These are phyloP conservation scores for Penicillium simplicissimum DNA, from an alignment of 495 filamentous ascomycete genomes.

Conservation along the genomic window DNA sequence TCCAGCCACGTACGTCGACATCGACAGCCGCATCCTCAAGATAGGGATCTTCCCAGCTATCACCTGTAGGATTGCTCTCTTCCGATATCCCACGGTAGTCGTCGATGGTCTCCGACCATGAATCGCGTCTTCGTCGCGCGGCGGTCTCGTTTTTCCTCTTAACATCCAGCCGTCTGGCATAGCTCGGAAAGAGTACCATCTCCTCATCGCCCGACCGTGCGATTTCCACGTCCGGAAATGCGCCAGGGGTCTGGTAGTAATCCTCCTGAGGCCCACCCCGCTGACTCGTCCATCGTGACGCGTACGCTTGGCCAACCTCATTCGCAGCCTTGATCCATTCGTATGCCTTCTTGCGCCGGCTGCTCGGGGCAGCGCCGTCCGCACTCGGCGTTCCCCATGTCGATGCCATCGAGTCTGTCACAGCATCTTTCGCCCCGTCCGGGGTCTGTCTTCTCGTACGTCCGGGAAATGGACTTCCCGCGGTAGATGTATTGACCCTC, in stretches of 20 bases:
- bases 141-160: conserved; percentile 25
- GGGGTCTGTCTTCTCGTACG: conserved; percentile 15
- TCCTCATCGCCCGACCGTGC: conserved; percentile 80
- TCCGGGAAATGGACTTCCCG: conserved; percentile 3
- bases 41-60: conserved; percentile 68
- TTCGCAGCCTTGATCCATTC: conserved; percentile 87
- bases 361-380: conserved; percentile 64
- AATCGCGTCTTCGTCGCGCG: conserved; percentile 26
- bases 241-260: conserved; percentile 64
- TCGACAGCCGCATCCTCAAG: conserved; percentile 79
- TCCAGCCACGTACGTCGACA: conserved; percentile 93
- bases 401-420: conserved; percentile 40
- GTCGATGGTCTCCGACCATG: conserved; percentile 39
- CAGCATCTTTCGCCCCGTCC: conserved; percentile 32
- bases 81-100: conserved; percentile 38
- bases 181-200: conserved; percentile 92
- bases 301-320: conserved; percentile 85
- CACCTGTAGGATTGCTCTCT: conserved; percentile 29
- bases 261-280: conserved; percentile 55
- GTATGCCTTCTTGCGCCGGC: conserved; percentile 75
- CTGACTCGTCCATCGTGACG: conserved; percentile 53
- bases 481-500: conserved; percentile 5
- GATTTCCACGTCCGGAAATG: conserved; percentile 80
- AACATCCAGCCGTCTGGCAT: conserved; percentile 64
- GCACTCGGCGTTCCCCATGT: conserved; percentile 34